These are phyloP conservation scores for Suillus clintonianus DNA, from an alignment of 768 basidiomycete species.

Conservation along the genomic window DNA sequence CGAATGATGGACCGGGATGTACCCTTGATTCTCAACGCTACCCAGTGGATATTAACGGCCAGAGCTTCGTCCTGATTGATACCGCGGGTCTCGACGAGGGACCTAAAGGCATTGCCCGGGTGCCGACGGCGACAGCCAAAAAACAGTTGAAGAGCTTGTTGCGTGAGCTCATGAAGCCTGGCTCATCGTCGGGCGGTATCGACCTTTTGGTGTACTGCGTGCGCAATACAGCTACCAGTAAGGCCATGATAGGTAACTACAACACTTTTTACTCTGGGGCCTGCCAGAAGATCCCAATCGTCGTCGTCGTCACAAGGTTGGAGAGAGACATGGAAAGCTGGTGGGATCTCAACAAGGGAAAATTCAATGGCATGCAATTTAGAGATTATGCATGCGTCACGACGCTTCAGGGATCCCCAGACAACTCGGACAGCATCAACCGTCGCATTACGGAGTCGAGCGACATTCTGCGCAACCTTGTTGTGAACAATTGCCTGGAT, in stretches of 20 bases:
- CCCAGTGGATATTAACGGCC: slow-evolving; percentile 5
- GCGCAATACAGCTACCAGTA: slow-evolving; percentile 32
- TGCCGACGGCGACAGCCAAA: slow-evolving; percentile 11
- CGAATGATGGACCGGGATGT: slow-evolving; percentile 15
- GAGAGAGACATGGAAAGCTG: slow-evolving; percentile 35
- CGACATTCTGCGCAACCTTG: slow-evolving; percentile 20
- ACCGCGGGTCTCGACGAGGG: slow-evolving; percentile 40
- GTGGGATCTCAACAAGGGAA: slow-evolving; percentile 37
- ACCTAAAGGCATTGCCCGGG: slow-evolving; percentile 7
- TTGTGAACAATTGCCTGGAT: slow-evolving; percentile 17
- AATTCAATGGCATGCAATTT: slow-evolving; percentile 15
- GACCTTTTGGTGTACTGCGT: slow-evolving; percentile 42
- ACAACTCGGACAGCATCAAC: too few species aligned
- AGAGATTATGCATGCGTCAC: slow-evolving; percentile 45
- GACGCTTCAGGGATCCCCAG: slow-evolving; percentile 21
- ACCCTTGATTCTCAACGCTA: slow-evolving; percentile 8
- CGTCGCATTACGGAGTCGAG: slow-evolving; percentile 17
- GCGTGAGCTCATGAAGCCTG: slow-evolving; percentile 12
- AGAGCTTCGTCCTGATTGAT: slow-evolving; percentile 29
- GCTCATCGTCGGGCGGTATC: neutral
- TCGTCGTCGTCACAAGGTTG: slow-evolving; percentile 41
- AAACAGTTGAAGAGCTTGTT: slow-evolving; percentile 20
- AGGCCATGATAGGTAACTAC: slow-evolving; percentile 34
- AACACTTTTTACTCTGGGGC: slow-evolving; percentile 39
- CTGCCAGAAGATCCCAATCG: slow-evolving; percentile 39